Conservation (phyloP, 2,329 filamentous ascomycete species). For the Colletotrichum viniferum region DNA sequence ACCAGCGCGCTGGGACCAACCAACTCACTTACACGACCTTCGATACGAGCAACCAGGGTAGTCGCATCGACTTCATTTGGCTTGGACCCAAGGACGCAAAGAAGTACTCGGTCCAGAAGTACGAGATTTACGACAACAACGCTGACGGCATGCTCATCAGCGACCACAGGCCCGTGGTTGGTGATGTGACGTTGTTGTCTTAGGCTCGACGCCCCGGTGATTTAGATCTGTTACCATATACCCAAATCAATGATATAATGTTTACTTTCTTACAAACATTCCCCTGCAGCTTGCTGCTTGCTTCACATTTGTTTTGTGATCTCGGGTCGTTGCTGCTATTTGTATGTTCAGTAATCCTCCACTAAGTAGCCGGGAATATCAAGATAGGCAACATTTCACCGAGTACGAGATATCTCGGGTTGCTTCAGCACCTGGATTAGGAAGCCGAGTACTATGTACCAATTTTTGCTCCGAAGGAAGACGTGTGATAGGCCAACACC, state of each 20-base stretch:
- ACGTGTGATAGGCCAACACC: neutral
- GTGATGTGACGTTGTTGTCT: slow-evolving; percentile 48
- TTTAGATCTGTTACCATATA: neutral
- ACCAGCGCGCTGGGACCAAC: slow-evolving; percentile 28
- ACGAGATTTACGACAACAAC: slow-evolving; percentile 63
- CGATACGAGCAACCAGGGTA: slow-evolving; percentile 42
- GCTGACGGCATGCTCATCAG: slow-evolving; percentile 56
- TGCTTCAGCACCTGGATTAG: neutral
- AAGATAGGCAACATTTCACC: neutral
- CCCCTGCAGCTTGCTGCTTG: neutral
- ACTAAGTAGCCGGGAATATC: neutral
- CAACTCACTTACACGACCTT: slow-evolving; percentile 70
- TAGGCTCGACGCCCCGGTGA: neutral
- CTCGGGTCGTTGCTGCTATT: neutral
- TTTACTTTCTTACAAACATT: neutral
- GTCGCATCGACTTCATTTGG: slow-evolving; percentile 71
- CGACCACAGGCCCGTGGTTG: slow-evolving; percentile 71
- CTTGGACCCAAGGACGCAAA: slow-evolving; percentile 37
- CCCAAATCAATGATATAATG: neutral
- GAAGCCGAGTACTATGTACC: neutral
- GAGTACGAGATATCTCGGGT: neutral
- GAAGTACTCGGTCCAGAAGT: slow-evolving; percentile 47
- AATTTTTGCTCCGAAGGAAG: neutral
- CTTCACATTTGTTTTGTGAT: neutral
- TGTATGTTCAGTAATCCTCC: neutral